These are phyloP conservation scores for Golubevia sp. DNA, from an alignment of 1,284 basidiomycete species.

Conservation along the genomic window DNA sequence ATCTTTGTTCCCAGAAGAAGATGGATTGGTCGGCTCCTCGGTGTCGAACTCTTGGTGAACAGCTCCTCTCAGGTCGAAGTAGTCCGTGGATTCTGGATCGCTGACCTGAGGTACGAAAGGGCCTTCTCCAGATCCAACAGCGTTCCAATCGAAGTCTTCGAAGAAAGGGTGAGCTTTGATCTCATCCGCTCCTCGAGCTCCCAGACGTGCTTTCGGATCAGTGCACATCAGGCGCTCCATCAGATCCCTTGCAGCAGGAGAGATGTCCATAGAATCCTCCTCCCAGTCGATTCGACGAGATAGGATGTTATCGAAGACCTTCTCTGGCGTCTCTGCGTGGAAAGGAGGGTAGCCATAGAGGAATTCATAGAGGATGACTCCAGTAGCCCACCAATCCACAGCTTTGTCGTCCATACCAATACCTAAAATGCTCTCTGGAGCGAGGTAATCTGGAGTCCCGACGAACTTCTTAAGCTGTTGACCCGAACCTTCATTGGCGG, in stretches of 20 bases:
- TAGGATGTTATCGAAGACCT: constrained; percentile 97
- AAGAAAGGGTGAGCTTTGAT: constrained; percentile 93
- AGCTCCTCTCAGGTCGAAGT: constrained; percentile 95
- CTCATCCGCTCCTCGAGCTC: constrained; percentile 85
- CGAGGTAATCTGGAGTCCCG: constrained; percentile 94
- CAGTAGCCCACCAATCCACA: constrained; percentile 99
- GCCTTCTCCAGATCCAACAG: constrained; percentile 82
- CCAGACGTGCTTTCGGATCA: constrained; percentile 80
- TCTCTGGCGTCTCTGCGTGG: constrained; percentile 93
- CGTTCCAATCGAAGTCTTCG: constrained; percentile 87
- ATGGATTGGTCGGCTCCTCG: constrained; percentile 67
- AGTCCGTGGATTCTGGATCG: constrained; percentile 97
- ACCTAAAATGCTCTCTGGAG: constrained; percentile 94
- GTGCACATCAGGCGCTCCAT: constrained; percentile 85
- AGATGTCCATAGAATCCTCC: constrained; percentile 86
- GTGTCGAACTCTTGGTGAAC: constrained; percentile 86
- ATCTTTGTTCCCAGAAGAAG: neutral
- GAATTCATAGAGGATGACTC: constrained; percentile 98
- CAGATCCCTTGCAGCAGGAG: constrained; percentile 84
- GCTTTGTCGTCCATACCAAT: constrained; percentile 91
- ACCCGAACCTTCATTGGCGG: constrained; percentile 1
- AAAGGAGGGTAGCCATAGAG: constrained; percentile 96
- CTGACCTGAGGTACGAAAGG: constrained; percentile 94
- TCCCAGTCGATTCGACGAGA: constrained; percentile 97
- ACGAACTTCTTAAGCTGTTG: constrained; percentile 68